These are phyloP conservation scores for Papiliotrema laurentii DNA, from an alignment of 1,284 basidiomycete genomes.

Conservation along the genomic window DNA sequence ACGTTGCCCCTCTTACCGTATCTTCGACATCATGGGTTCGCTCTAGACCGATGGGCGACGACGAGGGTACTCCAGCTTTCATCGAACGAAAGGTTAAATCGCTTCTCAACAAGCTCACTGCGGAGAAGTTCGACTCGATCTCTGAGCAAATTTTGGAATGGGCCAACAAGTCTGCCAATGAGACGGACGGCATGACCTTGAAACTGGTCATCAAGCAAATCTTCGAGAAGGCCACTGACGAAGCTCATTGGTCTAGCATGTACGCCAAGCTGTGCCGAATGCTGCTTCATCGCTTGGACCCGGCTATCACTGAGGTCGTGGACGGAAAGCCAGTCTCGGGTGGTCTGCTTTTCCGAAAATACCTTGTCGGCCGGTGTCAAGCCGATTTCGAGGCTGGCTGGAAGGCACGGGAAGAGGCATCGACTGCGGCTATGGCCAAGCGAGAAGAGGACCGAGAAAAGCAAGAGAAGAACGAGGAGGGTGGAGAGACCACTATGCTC, in stretches of 20 bases:
- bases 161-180: conserved; percentile 89
- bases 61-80: conserved; percentile 68
- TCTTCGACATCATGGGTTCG: conserved; percentile 78
- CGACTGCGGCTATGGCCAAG: conserved; percentile 54
- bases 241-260: conserved; percentile 94
- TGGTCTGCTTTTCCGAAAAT: conserved; percentile 82
- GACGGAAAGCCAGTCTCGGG: conserved; percentile 82
- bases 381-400: conserved; percentile 88
- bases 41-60: conserved; percentile 45
- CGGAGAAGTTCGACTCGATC: conserved; percentile 95
- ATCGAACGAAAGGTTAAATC: conserved; percentile 92
- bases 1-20: conserved; percentile 68
- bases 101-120: conserved; percentile 92
- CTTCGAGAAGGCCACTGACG: conserved; percentile 95
- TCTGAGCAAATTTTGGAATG: conserved; percentile 86
- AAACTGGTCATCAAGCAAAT: conserved; percentile 94
- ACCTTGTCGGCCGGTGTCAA: conserved; percentile 86
- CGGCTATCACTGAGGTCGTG: conserved; percentile 79
- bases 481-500: conserved; percentile 63
- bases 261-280: conserved; percentile 91
- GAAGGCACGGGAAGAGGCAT: conserved; percentile 55
- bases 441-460: conserved; percentile 55
- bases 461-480: conserved; percentile 48
- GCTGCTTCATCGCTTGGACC: conserved; percentile 85
- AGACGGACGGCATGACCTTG: conserved; percentile 88